These are phyloP conservation scores for Russula griseocarnosa DNA, from an alignment of 768 basidiomycete genomes.

Conservation along the genomic window DNA sequence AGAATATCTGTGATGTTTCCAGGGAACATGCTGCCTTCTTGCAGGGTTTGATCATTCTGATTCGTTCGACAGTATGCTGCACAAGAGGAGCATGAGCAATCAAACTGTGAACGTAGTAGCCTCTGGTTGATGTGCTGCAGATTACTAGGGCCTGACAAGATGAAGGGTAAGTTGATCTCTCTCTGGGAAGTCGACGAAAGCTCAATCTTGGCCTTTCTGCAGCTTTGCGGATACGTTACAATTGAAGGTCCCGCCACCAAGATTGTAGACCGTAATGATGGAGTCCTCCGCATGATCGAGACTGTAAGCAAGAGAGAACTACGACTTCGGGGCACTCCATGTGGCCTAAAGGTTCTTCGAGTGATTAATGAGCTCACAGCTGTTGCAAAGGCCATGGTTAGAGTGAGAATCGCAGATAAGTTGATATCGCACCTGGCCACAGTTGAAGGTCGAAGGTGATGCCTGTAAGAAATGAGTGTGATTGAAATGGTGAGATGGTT, in stretches of 20 bases:
- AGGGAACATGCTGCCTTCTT: conserved; percentile 96
- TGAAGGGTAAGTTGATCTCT: conserved; percentile 97
- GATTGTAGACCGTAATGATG: conserved; percentile 97
- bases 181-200: conserved; percentile 92
- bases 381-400: no score
- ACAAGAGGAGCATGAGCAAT: conserved; percentile 81
- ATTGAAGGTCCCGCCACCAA: conserved; percentile 97
- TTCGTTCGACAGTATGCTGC: conserved; percentile 85
- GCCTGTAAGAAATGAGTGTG: no score
- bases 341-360: no score
- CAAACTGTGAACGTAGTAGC: conserved; percentile 85
- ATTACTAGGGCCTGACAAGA: conserved; percentile 91
- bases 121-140: conserved; percentile 97
- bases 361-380: no score
- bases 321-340: no score
- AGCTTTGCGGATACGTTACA: conserved; percentile 98
- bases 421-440: no score
- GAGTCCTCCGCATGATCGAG: conserved; percentile 77
- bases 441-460: no score
- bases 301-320: conserved; percentile 97
- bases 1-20: conserved; percentile 96
- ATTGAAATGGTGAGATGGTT: no score
- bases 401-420: no score
- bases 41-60: no score
- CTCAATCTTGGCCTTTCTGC: conserved; percentile 99